Base-by-base conservation (phyloP, 208 protist genomes). In the Crithidia brevicula region DNA sequence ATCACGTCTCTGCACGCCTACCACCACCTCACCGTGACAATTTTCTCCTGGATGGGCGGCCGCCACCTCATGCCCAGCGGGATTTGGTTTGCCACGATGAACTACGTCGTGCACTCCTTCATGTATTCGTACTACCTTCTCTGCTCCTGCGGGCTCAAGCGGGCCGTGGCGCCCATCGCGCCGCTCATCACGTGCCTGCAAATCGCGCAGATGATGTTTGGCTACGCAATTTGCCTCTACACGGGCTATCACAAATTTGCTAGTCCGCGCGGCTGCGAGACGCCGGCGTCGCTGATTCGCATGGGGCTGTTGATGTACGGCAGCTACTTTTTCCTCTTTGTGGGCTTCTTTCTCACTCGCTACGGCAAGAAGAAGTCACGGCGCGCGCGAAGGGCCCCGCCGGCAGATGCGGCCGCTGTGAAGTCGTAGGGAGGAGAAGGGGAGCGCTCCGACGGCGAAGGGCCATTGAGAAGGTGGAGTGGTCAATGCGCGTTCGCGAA, bases 81-180 rank as follows among this genome's bases (percentile, higher is more conserved):
- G 20, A 62, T 94, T 33, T 83, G 77, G 67, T 98, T 97, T 61
- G 79, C 81, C 22, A 76, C 81, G 10, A 95, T 97, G 92, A 97
- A 97, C 71, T 90, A 92, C 64, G 66, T 76, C 15, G 88, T 97
- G 16, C 93, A 98, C 70, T 74, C 85, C 13, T 72, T 97, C 79
- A 97, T 97, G 93, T 97, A 97, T 65, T 74, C 70, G 1, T 97
- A 97, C 69, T 97, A 96, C 75, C 86, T 85, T 34, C 6, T 88
- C 20, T 79, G 70, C 50, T 86, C 81, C 1, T 84, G 72, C 36
- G 77, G 83, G 9, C 31, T 77, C 45, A 72, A 74, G 60, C 33
- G 67, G 10, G 45, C 77, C 9, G 61, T 83, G 45, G 71, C 79
- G 59, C 72, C 81, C 2, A 51, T 81, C 36, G 81, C 86, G 11